phyloP scores from a whole-genome alignment of 345 rosid genomes.

The Heritiera littoralis region DNA sequence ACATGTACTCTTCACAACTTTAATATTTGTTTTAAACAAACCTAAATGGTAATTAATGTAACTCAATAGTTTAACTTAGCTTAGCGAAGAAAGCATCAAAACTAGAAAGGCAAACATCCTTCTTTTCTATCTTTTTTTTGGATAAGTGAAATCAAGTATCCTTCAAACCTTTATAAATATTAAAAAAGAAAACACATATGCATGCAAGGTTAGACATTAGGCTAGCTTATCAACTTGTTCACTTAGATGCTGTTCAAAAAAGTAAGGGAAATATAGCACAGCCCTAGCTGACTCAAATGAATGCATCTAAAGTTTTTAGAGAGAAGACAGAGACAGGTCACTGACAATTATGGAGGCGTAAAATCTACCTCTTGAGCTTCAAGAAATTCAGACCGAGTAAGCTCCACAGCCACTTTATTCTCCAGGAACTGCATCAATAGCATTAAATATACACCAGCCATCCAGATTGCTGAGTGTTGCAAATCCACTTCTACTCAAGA shows the following conservation, averaged over 20 bases:
- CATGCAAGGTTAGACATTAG: not conserved
- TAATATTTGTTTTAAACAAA: not conserved
- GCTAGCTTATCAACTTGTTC: not conserved
- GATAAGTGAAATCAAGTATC: not conserved
- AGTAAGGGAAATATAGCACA: not conserved
- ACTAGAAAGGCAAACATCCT: not conserved
- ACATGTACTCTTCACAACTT: not conserved
- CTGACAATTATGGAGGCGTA: not conserved
- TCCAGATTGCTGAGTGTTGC: slow-evolving; percentile 91
- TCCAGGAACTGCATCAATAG: slow-evolving; percentile 95
- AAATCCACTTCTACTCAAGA: slow-evolving; percentile 77
- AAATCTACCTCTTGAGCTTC: slow-evolving; percentile 83
- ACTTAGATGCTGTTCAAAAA: not conserved
- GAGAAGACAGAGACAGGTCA: not conserved
- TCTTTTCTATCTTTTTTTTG: too few species aligned
- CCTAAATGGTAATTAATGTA: not conserved
- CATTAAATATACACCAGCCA: slow-evolving; percentile 91
- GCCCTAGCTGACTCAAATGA: not conserved
- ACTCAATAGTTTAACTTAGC: not conserved
- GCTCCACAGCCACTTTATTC: slow-evolving; percentile 95
- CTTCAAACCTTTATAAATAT: not conserved
- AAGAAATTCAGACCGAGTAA: slow-evolving; percentile 89
- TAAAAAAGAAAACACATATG: not conserved
- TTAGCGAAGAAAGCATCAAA: not conserved
- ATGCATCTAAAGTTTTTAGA: not conserved